A percentile compares a stretch with the other conserved stretches of the same genome.
Conservation (phyloP, 148 eudicot species). For the Limonium bicolor region DNA sequence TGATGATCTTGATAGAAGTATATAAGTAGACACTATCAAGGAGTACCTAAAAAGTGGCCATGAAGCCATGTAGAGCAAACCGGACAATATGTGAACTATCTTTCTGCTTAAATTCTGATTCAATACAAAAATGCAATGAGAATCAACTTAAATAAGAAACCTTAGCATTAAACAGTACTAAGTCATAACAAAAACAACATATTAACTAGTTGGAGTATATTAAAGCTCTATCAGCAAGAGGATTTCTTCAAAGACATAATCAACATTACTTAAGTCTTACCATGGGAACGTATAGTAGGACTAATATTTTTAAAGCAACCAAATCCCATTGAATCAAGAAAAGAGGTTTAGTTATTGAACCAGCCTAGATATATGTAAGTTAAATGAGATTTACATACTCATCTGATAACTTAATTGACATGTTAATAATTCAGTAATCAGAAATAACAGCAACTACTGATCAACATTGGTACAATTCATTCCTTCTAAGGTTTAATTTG, state of each 20-base stretch:
- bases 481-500: too few species aligned
- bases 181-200: neutral
- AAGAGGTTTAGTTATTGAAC: too few species aligned
- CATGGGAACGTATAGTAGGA: neutral
- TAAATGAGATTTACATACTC: too few species aligned
- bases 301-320: neutral
- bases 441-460: too few species aligned
- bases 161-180: too few species aligned
- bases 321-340: too few species aligned
- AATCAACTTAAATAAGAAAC: neutral
- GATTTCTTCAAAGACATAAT: neutral
- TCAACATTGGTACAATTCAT: too few species aligned
- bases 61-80: slow-evolving; percentile 73
- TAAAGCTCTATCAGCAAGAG: neutral
- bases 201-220: neutral
- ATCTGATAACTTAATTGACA: too few species aligned
- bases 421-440: too few species aligned
- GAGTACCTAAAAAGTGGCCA: slow-evolving; percentile 92
- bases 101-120: slow-evolving; percentile 82
- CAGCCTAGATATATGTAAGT: too few species aligned
- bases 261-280: neutral
- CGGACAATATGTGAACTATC: slow-evolving; percentile 82
- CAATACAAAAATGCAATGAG: neutral
- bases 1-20: too few species aligned
- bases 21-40: too few species aligned